Evolutionary conservation across 805 yeast species (phyloP), one percentile per base, ranked within the genome.

Genomic region (Metschnikowia picachoensis): DNA sequence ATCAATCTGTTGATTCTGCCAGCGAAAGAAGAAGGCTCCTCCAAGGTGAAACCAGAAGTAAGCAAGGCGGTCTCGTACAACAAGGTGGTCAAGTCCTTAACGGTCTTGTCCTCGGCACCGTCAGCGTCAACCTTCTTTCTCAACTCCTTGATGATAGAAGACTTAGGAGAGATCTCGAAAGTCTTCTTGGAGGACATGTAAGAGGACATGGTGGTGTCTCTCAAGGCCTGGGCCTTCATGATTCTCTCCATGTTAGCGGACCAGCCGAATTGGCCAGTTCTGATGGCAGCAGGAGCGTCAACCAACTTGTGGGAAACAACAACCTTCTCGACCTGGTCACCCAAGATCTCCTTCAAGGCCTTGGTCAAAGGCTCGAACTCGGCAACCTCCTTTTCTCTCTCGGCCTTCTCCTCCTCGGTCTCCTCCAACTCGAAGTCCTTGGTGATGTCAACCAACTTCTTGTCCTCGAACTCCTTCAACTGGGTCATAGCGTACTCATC

Each of bases 231-330:
- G 53, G 99, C 99, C 82, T 94, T 94, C 99, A 94, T 94, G 82
- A 94, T 94, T 86, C 99, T 92, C 82, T 94, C 99, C 99, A 94
- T 94, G 82, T 94, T 94, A 66, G 99, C 99, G 60, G 99, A 94
- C 99, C 99, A 94, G 73, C 99, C 99, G 73, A 94, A 94, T 80
- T 94, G 98, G 61, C 97, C 98, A 60, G 99, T 94, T 83, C 99
- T 90, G 72, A 94, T 94, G 62, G 99, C 99, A 72, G 99, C 99
- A 73, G 99, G 99, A 49, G 98, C 91, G 67, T 91, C 97, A 63
- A 91, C 89, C 68, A 94, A 83, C 77, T 89, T 90, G 79, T 92
- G 95, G 57, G 98, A 90, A 57, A 94, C 97, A 68, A 91, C 90
- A 74, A 95, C 99, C 82, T 94, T 94, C 81, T 94, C 99, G 65